Conservation (phyloP, 352 stramenopile genomes). For the Globisporangium yorkense region DNA sequence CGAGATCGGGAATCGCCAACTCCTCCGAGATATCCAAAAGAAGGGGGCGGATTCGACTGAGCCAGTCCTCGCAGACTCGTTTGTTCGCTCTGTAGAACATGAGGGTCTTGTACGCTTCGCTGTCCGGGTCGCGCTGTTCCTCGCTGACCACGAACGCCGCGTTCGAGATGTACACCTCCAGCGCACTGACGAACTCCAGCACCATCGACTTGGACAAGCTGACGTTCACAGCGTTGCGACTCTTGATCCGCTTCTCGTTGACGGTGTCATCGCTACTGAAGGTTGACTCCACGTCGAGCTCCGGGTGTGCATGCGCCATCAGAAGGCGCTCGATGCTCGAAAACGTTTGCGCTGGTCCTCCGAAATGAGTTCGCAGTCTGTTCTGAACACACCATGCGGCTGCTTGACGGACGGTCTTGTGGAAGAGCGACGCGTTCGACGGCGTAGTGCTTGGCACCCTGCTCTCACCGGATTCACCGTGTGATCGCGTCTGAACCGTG, state of each 20-base stretch:
- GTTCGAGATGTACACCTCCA: constrained; percentile 43
- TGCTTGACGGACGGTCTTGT: constrained; percentile 36
- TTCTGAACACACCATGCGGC: constrained; percentile 68
- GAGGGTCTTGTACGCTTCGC: constrained; percentile 33
- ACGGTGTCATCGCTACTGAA: background rate
- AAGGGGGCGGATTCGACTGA: constrained; percentile 50
- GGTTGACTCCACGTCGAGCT: background rate
- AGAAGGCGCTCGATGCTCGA: constrained; percentile 65
- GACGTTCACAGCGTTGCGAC: background rate
- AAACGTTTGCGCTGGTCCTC: constrained; percentile 70
- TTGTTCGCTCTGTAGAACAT: constrained; percentile 65
- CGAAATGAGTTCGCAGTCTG: constrained; percentile 70
- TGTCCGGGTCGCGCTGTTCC: constrained; percentile 28
- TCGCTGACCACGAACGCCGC: constrained; percentile 14
- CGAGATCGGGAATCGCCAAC: constrained; percentile 22
- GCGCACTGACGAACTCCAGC: constrained; percentile 48
- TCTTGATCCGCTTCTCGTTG: background rate
- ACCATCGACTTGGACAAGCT: constrained; percentile 29
- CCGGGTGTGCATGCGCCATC: constrained; percentile 21
- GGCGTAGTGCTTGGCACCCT: background rate
- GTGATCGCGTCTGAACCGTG: constrained; percentile 4
- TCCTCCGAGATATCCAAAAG: constrained; percentile 37
- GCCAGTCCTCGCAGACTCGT: constrained; percentile 65
- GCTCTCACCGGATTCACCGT: background rate
- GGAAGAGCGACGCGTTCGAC: constrained; percentile 19